Evolutionary conservation across 1,284 basidiomycete genomes (phyloP), one percentile per base, ranked within the genome.

Genomic region (Hemileia vastatrix): DNA sequence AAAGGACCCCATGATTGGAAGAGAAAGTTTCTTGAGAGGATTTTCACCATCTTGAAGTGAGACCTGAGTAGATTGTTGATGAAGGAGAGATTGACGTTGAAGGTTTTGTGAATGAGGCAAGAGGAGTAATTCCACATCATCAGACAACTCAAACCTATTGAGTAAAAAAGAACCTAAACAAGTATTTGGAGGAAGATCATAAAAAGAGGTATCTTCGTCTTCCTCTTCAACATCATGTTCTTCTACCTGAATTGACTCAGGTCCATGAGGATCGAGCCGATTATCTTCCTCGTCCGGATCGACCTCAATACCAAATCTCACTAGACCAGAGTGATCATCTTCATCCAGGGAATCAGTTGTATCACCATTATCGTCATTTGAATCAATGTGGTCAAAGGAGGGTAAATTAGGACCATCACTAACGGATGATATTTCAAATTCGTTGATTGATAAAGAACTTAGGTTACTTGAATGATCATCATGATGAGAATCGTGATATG

Each of bases 311-410:
- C 72, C 72, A 21, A 71, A 65, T 32, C 70, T 57, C 5, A 68
- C 68, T 18, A 71, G 67, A 23, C 66, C 66, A 44, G 70, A 59
- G 32, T 67, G 67, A 58, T 68, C 70, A 24, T 70, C 67, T 44
- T 69, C 69, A 51, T 70, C 70, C 18, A 71, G 53, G 9, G 68
- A 67, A 59, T 71, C 70, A 31, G 70, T 71, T 1, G 70, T 70
- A 21, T 70, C 67, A 24, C 68, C 70, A 33, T 65, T 67, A 24
- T 66, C 65, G 21, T 64, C 66, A 21, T 50, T 43, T 45, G 5
- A 31, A 33, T 6, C 36, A 47, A 27, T 48, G 23, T 3, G 13
- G 31, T 3, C 45, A n/a, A n/a, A n/a, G n/a, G n/a, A n/a, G n/a
- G n/a, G n/a, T n/a, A n/a, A n/a, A n/a, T n/a, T n/a, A n/a, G n/a